phyloP scores from a whole-genome alignment of 805 yeast genomes.

The Candida awuae region DNA sequence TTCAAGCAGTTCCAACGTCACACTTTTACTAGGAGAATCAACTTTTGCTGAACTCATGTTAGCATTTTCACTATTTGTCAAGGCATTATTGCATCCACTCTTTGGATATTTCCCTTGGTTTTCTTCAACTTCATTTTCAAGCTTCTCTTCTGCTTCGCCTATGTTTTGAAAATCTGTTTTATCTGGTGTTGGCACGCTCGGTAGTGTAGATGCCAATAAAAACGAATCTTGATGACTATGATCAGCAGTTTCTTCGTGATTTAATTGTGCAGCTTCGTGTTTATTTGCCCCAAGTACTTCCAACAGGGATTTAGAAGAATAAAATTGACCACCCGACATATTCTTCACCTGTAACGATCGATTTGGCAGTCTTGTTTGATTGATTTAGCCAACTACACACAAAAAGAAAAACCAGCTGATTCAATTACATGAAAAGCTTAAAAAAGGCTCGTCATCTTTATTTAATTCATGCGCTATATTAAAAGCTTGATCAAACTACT shows the following conservation, averaged over 20 bases:
- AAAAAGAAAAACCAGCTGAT: too few relatives aligned
- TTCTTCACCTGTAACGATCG: too few relatives aligned
- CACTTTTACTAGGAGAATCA: not conserved
- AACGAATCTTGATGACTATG: not conserved
- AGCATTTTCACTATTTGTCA: not conserved
- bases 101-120: not conserved
- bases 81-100: too few relatives aligned
- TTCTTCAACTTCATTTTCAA: not conserved
- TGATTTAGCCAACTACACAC: too few relatives aligned
- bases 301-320: slow-evolving; percentile 5
- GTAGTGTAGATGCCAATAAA: slow-evolving; percentile 1
- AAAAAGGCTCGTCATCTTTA: too few relatives aligned
- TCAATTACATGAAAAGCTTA: too few relatives aligned
- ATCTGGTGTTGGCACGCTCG: slow-evolving; percentile 2
- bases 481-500: too few relatives aligned
- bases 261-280: not conserved
- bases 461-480: too few relatives aligned
- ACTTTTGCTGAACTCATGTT: not conserved
- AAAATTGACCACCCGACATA: not conserved
- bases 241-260: not conserved
- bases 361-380: too few relatives aligned
- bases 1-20: slow-evolving; percentile 15
- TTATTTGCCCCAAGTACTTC: slow-evolving; percentile 4
- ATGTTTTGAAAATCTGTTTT: not conserved
- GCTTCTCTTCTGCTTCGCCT: not conserved